These are phyloP conservation scores for Pyricularia pennisetigena DNA, from an alignment of 2,329 filamentous ascomycete genomes.

Conservation along the genomic window DNA sequence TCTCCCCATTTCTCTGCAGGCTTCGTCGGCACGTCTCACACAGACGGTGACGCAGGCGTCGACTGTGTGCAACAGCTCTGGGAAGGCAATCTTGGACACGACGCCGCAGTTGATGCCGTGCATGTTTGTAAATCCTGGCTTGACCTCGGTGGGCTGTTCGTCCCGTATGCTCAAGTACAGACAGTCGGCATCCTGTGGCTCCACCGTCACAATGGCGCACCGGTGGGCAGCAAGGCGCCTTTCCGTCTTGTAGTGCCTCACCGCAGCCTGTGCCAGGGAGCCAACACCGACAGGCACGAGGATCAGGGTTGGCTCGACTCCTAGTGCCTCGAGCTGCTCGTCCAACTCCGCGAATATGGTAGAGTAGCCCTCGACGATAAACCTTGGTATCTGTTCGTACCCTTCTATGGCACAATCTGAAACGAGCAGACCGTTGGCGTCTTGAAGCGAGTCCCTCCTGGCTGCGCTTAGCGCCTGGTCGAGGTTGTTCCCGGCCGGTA, in stretches of 20 bases:
- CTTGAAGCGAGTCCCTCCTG: constrained; percentile 25
- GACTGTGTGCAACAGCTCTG: constrained; percentile 43
- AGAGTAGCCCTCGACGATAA: constrained; percentile 69
- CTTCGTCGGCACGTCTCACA: constrained; percentile 51
- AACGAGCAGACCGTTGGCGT: constrained; percentile 42
- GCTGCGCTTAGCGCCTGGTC: constrained; percentile 49
- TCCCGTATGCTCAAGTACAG: constrained; percentile 41
- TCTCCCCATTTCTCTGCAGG: constrained; percentile 39
- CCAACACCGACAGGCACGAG: constrained; percentile 65
- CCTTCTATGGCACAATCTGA: constrained; percentile 60
- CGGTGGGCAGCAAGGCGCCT: constrained; percentile 3
- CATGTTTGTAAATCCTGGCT: constrained; percentile 59
- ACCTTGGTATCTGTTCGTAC: constrained; percentile 58
- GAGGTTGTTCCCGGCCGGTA: constrained; percentile 48
- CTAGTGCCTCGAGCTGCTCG: constrained; percentile 36
- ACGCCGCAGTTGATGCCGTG: constrained; percentile 65
- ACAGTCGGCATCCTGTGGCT: constrained; percentile 56
- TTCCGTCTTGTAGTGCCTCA: constrained; percentile 47
- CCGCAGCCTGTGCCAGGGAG: constrained; percentile 60
- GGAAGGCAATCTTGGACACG: constrained; percentile 56
- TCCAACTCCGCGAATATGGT: constrained; percentile 65
- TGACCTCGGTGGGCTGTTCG: constrained; percentile 36
- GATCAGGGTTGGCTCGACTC: constrained; percentile 32
- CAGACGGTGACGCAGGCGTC: constrained; percentile 51
- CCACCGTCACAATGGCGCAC: constrained; percentile 52